Conservation (phyloP, 805 yeast species). For the Wickerhamomyces rabaulensis region DNA sequence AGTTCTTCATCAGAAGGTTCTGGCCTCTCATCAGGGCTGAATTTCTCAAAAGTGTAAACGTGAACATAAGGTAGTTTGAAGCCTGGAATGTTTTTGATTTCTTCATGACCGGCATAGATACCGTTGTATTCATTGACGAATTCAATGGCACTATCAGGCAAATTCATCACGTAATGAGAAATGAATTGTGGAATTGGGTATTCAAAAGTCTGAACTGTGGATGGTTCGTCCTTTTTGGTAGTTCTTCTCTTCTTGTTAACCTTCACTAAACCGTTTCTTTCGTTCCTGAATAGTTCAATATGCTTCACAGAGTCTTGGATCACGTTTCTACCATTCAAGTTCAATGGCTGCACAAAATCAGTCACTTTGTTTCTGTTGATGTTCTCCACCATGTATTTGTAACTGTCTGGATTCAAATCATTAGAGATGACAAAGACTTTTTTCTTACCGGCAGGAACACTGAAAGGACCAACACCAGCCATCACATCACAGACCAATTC, state of each 20-base stretch:
- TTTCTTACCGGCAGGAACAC: slow-evolving; percentile 90
- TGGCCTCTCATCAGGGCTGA: slow-evolving; percentile 57
- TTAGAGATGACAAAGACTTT: slow-evolving; percentile 80
- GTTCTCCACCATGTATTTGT: slow-evolving; percentile 62
- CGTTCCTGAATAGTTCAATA: slow-evolving; percentile 40
- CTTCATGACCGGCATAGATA: slow-evolving; percentile 43
- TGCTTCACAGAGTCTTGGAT: slow-evolving; percentile 55
- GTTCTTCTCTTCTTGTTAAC: slow-evolving; percentile 34
- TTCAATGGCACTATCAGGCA: slow-evolving; percentile 88
- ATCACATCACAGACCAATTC: slow-evolving; percentile 90
- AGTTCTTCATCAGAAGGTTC: slow-evolving; percentile 69
- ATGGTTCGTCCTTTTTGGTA: slow-evolving; percentile 21
- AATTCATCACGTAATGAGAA: slow-evolving; percentile 85
- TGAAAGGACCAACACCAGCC: slow-evolving; percentile 99
- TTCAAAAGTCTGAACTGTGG: slow-evolving; percentile 8
- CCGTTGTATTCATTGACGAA: slow-evolving; percentile 79
- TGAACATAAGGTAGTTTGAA: slow-evolving; percentile 71
- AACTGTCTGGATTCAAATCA: slow-evolving; percentile 88
- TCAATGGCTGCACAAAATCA: slow-evolving; percentile 54
- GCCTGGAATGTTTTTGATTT: slow-evolving; percentile 35
- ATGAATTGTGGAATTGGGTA: slow-evolving; percentile 47
- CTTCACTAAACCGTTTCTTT: slow-evolving; percentile 31
- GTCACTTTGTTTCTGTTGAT: slow-evolving; percentile 57
- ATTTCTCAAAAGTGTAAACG: slow-evolving; percentile 91
- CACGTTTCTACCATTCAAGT: slow-evolving; percentile 80